Percentiles rank a stretch among this genome's conserved stretches.
phyloP scores from a whole-genome alignment of 2,329 filamentous ascomycete genomes.

The Nothophaeocryptopus gaeumannii region DNA sequence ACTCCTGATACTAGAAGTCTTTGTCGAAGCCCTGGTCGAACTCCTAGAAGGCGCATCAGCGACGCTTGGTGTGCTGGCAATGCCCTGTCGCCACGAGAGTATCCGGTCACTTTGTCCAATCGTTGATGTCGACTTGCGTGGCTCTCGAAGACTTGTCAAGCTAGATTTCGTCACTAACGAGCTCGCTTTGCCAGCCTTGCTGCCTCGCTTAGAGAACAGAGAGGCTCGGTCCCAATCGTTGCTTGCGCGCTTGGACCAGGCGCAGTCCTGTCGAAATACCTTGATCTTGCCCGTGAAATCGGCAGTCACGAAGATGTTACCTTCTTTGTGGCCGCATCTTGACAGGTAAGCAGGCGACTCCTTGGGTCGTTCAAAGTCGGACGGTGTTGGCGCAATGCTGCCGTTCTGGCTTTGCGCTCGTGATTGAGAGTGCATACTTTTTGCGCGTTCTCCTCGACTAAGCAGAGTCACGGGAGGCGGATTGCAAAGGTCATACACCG shows the following conservation, averaged over 20 bases:
- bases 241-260: conserved; percentile 68
- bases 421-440: conserved; percentile 42
- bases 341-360: conserved; percentile 75
- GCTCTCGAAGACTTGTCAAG: conserved; percentile 32
- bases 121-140: conserved; percentile 30
- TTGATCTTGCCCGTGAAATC: conserved; percentile 88
- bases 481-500: conserved; percentile 95
- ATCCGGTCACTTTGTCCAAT: conserved; percentile 69
- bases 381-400: conserved; percentile 33
- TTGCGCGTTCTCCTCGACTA: conserved; percentile 63
- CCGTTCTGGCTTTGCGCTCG: conserved; percentile 46
- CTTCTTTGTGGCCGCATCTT: conserved; percentile 70
- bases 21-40: conserved; percentile 18
- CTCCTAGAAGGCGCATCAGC: conserved; percentile 35
- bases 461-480: conserved; percentile 83
- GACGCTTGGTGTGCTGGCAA: conserved; percentile 53
- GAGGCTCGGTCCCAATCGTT: conserved; percentile 77
- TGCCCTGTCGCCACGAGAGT: conserved; percentile 77
- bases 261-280: conserved; percentile 93
- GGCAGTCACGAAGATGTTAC: conserved; percentile 88
- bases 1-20: conserved; percentile 37
- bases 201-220: conserved; percentile 66
- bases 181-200: conserved; percentile 50
- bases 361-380: conserved; percentile 40
- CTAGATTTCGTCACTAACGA: conserved; percentile 43